Conservation (phyloP, 2,329 filamentous ascomycete species). For the Knufia petricola region DNA sequence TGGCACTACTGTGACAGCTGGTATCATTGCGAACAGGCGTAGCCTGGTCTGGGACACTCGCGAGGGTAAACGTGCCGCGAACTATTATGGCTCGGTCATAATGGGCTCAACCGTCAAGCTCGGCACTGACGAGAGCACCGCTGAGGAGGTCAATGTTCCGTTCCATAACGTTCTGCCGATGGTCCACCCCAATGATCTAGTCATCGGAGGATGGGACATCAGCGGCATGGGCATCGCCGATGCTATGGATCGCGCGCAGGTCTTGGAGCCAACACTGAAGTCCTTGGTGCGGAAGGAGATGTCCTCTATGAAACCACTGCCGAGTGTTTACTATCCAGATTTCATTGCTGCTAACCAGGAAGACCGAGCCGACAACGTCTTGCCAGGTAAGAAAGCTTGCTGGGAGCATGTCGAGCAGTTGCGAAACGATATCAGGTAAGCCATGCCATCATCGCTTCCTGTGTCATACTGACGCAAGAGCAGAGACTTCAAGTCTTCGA, state of each 20-base stretch:
- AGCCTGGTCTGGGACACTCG: conserved; percentile 86
- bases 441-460: conserved; percentile 8
- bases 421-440: conserved; percentile 77
- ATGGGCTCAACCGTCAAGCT: conserved; percentile 98
- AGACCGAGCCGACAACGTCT: conserved; percentile 83
- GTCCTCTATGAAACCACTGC: conserved; percentile 75
- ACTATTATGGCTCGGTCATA: conserved; percentile 96
- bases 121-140: conserved; percentile 72
- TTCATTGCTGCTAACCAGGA: conserved; percentile 99
- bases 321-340: conserved; percentile 96
- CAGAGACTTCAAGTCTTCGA: conserved; percentile 77
- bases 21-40: conserved; percentile 90
- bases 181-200: conserved; percentile 93
- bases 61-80: conserved; percentile 72
- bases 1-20: conserved; percentile 90
- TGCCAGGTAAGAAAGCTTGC: conserved; percentile 74
- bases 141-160: conserved; percentile 87
- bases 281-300: conserved; percentile 84
- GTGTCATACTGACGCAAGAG: conserved; percentile 12
- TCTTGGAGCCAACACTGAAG: conserved; percentile 94
- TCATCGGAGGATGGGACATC: conserved; percentile 96
- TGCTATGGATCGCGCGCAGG: conserved; percentile 90
- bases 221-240: conserved; percentile 78
- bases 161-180: conserved; percentile 92
- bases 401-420: conserved; percentile 85